phyloP scores from a whole-genome alignment of 768 basidiomycete species.

The Pisolithus microcarpus region DNA sequence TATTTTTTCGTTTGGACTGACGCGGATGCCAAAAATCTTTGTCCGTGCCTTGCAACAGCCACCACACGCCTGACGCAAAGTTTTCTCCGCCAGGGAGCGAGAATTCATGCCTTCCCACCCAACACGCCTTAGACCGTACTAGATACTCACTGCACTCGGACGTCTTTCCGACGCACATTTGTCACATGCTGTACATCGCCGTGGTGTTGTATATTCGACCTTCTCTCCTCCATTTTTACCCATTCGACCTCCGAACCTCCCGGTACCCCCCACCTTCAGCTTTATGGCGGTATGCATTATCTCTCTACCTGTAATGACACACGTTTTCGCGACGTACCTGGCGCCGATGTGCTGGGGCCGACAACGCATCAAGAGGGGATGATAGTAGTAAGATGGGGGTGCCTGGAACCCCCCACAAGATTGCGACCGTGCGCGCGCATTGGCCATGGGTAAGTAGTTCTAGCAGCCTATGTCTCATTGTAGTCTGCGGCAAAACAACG shows the following conservation, averaged over 20 bases:
- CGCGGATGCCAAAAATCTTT: slow-evolving; percentile 7
- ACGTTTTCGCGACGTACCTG: slow-evolving; percentile 4
- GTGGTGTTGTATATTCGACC: slow-evolving; percentile 18
- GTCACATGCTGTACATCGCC: slow-evolving; percentile 11
- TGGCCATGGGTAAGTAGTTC: neutral
- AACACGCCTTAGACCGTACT: slow-evolving; percentile 24
- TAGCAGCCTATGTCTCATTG: neutral
- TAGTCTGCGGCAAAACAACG: neutral
- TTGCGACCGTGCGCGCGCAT: neutral
- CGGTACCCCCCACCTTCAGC: neutral
- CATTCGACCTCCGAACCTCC: slow-evolving; percentile 9
- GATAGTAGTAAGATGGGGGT: neutral
- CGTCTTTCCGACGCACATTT: slow-evolving; percentile 2
- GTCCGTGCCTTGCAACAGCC: slow-evolving; percentile 20
- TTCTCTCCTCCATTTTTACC: slow-evolving; percentile 18
- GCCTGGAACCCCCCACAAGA: neutral
- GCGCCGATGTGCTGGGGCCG: neutral
- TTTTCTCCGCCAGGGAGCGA: slow-evolving; percentile 51
- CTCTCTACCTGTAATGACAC: slow-evolving; percentile 15
- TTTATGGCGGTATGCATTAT: slow-evolving; percentile 12
- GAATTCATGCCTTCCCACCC: slow-evolving; percentile 47
- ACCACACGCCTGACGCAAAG: slow-evolving; percentile 50
- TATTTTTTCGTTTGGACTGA: slow-evolving; percentile 14
- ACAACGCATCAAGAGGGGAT: neutral
- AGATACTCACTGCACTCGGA: slow-evolving; percentile 14